Evolutionary conservation across 169 alveolate species (phyloP), one percentile per base, ranked within the genome.

Genomic region (Babesia bigemina): DNA sequence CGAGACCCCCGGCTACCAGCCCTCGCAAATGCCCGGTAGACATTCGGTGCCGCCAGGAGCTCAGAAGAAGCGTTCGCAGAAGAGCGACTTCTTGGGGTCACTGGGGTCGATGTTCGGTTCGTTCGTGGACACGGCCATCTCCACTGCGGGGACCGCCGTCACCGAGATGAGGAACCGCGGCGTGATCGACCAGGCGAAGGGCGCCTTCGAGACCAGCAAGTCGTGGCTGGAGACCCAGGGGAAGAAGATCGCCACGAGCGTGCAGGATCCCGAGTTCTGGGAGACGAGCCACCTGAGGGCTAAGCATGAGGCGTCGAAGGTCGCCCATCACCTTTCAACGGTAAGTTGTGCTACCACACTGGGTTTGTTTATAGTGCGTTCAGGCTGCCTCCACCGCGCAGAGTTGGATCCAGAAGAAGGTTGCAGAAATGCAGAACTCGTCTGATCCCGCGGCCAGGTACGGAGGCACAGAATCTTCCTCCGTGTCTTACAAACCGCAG

Each of bases 261-360:
- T 73, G 26, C 88, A 81, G 79, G 67, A 81, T 57, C 85, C 88
- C 16, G 88, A 70, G n/a, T 81, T 78, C 78, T 81, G 88, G 88
- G 85, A 81, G 56, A 69, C 26, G 29, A 74, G 49, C 70, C 84
- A 81, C 29, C 55, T 39, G 52, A 81, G 72, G 26, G 85, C 85
- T 16, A 81, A 74, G 42, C 62, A 57, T 12, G 88, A 74, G 49
- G 88, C 88, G 21, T 19, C 60, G 28, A 81, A 71, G 74, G 70
- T 81, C 47, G 84, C 85, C n/a, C 10, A 16, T 44, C 88, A 81
- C 16, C 55, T 81, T 21, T 11, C 76, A 17, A 19, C 29, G n/a
- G 88, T 81, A 26, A 33, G 79, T 72, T 21, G 2, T n/a, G 10
- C 49, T 11, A n/a, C n/a, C n/a, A n/a, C n/a, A n/a, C 36, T 58